Evolutionary conservation across 192 early-diverging fungal genomes (phyloP).

Genomic region (Dissophora globulifera): DNA sequence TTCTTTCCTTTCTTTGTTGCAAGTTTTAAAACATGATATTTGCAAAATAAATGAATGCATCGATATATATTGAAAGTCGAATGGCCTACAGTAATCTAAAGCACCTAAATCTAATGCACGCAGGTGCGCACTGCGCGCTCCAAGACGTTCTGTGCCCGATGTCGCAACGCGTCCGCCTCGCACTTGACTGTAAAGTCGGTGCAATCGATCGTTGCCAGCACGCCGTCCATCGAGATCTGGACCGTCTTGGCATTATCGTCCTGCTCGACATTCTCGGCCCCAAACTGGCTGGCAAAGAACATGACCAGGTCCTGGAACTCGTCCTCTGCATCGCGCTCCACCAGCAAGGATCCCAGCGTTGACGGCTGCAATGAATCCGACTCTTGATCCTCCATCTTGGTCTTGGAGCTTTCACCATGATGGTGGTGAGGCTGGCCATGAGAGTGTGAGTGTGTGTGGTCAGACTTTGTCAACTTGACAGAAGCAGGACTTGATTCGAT

Average conservation of each 20-base stretch:
- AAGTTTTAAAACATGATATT: neutral
- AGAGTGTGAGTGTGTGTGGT: constrained; percentile 41
- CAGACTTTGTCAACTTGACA: constrained; percentile 70
- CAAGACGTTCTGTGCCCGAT: constrained; percentile 43
- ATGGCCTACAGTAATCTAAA: no score
- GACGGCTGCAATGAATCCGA: constrained; percentile 1
- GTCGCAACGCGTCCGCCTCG: constrained; percentile 38
- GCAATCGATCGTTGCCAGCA: constrained; percentile 35
- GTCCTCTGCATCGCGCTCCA: constrained; percentile 22
- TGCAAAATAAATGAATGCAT: neutral
- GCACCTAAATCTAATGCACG: constrained; percentile 13
- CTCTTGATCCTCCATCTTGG: neutral
- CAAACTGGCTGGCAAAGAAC: constrained; percentile 48
- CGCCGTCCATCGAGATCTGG: constrained; percentile 30
- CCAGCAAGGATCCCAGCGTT: no score
- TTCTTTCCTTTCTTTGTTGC: neutral
- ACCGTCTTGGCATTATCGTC: constrained; percentile 21
- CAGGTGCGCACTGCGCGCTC: constrained; percentile 48
- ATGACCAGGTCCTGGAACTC: constrained; percentile 49
- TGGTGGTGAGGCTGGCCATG: constrained; percentile 22
- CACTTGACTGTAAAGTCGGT: constrained; percentile 25
- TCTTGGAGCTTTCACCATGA: neutral
- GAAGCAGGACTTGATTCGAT: constrained; percentile 90
- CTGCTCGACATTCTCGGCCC: constrained; percentile 36
- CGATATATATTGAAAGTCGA: neutral